Conservation (phyloP, 176 grass and related monocot genomes). For the Musa troglodytarum region DNA sequence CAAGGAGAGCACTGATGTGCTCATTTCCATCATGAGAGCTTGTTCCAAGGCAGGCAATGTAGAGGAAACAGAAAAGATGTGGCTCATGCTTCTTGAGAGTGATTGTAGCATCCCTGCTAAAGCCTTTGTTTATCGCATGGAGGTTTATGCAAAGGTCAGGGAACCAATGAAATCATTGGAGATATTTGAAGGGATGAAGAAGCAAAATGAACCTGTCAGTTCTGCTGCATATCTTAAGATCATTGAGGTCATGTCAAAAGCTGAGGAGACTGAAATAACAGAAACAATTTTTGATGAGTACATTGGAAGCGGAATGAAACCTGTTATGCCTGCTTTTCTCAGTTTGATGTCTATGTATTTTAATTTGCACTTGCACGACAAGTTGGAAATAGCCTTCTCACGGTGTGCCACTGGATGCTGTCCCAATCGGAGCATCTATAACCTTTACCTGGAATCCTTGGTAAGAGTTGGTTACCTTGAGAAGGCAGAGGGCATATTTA, state of each 20-base stretch:
- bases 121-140: slow-evolving; percentile 87
- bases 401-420: slow-evolving; percentile 60
- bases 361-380: slow-evolving; percentile 76
- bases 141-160: slow-evolving; percentile 44
- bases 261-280: slow-evolving; percentile 36
- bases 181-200: slow-evolving; percentile 83
- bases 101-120: slow-evolving; percentile 54
- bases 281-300: slow-evolving; percentile 74
- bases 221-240: slow-evolving; percentile 87
- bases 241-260: slow-evolving; percentile 73
- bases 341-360: slow-evolving; percentile 70
- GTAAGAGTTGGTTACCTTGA: slow-evolving; percentile 45
- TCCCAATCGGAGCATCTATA: slow-evolving; percentile 70
- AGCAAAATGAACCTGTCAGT: slow-evolving; percentile 40
- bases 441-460: slow-evolving; percentile 72
- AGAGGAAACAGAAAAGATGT: slow-evolving; percentile 65
- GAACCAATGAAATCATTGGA: slow-evolving; percentile 79
- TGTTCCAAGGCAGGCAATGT: slow-evolving; percentile 80
- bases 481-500: slow-evolving; percentile 70
- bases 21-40: slow-evolving; percentile 81
- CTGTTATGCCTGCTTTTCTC: slow-evolving; percentile 85
- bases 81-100: slow-evolving; percentile 50
- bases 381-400: slow-evolving; percentile 49
- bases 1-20: slow-evolving; percentile 65
- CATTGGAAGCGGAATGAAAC: slow-evolving; percentile 60